Evolutionary conservation across 2,329 filamentous ascomycete species (phyloP), one percentile per base, ranked within the genome.

Genomic region (Sarocladiaceae sp.): DNA sequence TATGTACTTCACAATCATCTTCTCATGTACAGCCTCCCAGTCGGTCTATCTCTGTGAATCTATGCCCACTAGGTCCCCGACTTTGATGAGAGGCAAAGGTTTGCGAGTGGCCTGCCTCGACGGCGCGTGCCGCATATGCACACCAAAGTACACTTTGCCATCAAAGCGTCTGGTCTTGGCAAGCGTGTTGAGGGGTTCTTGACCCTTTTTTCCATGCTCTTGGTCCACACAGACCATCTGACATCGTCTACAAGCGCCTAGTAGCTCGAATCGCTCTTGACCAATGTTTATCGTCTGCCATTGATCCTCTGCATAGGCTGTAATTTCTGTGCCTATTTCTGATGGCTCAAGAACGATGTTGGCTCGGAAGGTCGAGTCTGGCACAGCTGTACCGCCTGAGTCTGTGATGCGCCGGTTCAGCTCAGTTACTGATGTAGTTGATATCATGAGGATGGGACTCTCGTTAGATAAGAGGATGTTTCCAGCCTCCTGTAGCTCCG

Each of bases 211-310:
- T 0, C 84, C 91, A 12, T 87, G 96, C 44, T 83, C 75, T 66
- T 97, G 94, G 62, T 99, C 86, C 42, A 97, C 83, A 64, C 93
- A 97, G 10, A 99, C 87, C 92, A 99, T 97, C 66, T 96, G 91
- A 60, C 94, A 99, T 54, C 94, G 77, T 55, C 90, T 82, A 62
- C 94, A 99, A 3, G 88, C 82, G 1, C 92, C 93, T 4, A 97
- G 71, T 61, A 95, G 82, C 55, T 87, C 76, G 60, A 90, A 88
- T 10, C 70, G 67, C 54, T 85, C 77, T 2, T 66, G 59, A 2
- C 87, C 88, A 53, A 97, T 87, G 8, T 71, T 75, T 36, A 96
- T 61, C 15, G 69, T 75, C 12, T 72, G 74, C 93, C 93, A 97
- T 5, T 72, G 66, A 59, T 97, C 94, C 69, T 97, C 93, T 1